Base-by-base conservation (phyloP, 441 rosid genomes). In the Hura crepitans region DNA sequence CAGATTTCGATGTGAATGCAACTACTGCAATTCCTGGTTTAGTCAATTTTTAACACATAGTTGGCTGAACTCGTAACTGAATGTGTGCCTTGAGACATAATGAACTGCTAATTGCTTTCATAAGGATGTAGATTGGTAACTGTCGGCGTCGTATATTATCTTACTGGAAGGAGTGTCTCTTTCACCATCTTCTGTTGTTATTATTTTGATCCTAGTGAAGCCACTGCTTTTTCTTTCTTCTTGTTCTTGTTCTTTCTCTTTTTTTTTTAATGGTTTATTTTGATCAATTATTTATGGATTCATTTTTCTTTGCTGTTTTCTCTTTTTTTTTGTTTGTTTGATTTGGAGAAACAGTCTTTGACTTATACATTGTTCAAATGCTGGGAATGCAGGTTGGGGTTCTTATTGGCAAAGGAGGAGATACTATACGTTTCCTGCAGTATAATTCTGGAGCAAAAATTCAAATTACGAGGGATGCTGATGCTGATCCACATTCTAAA, bases 331-430 rank as follows among this genome's bases (percentile, higher is more conserved):
- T n/a, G n/a, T 31, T 68, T 11, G 1, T 10, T 42, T 42, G 0
- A 50, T 4, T n/a, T 28, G 2, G 11, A n/a, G 33, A 31, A 42
- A 9, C 17, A 62, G 23, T 45, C 27, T 72, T 49, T 79, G 68
- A 66, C 51, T 35, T 31, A 28, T 20, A 18, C 70, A 31, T 45
- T 45, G 14, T 39, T 1, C 47, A 18, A 55, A 35, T 80, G 61
- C 49, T 71, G 65, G 68, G 65, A 2, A 45, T 72, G 66, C 76
- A 93, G 98, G 98, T 94, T 77, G 98, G 98, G 0, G 94, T 86
- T 72, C 95, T 94, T 69, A 94, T 94, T 73, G 98, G 98, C 62
- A 94, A 90, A 81, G 90, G 90, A 25, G 98, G 98, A 22, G 97
- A 94, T 65, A 94, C 92, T 39, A 88, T 94, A 60, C 81, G 96